Evolutionary conservation across 202 grass and related monocot species (phyloP).

Genomic region (Alloteropsis angusta): DNA sequence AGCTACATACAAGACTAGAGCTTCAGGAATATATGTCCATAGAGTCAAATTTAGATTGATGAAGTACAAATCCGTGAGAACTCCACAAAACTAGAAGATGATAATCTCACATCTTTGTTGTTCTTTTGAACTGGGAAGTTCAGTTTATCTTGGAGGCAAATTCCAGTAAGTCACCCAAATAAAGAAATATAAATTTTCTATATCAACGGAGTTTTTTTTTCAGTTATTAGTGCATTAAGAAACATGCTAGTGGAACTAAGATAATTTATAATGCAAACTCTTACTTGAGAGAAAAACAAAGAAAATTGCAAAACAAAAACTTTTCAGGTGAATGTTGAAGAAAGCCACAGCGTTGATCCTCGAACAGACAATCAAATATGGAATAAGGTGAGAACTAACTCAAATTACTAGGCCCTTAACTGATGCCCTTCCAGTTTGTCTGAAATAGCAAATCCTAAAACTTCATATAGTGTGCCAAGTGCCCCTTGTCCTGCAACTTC

Average conservation of each 20-base stretch:
- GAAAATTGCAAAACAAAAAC: background rate
- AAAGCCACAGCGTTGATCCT: background rate
- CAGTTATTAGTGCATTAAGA: constrained; percentile 1
- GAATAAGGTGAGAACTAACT: constrained; percentile 40
- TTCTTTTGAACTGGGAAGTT: background rate
- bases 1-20: background rate
- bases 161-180: background rate
- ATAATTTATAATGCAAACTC: background rate
- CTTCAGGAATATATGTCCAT: background rate
- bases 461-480: constrained; percentile 48
- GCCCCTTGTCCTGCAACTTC: constrained; percentile 78
- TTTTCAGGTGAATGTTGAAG: background rate
- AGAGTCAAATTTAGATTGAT: background rate
- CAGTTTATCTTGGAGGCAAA: background rate
- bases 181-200: background rate
- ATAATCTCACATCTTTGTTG: background rate
- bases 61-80: background rate
- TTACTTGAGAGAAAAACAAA: background rate
- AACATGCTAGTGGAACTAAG: background rate
- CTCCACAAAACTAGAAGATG: background rate
- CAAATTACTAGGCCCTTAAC: constrained; percentile 55
- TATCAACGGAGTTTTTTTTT: constrained; percentile 6
- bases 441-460: constrained; percentile 51
- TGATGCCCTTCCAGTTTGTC: constrained; percentile 42
- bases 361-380: background rate